These are phyloP conservation scores for Phytophthora melonis DNA, from an alignment of 352 stramenopile genomes.

Conservation along the genomic window DNA sequence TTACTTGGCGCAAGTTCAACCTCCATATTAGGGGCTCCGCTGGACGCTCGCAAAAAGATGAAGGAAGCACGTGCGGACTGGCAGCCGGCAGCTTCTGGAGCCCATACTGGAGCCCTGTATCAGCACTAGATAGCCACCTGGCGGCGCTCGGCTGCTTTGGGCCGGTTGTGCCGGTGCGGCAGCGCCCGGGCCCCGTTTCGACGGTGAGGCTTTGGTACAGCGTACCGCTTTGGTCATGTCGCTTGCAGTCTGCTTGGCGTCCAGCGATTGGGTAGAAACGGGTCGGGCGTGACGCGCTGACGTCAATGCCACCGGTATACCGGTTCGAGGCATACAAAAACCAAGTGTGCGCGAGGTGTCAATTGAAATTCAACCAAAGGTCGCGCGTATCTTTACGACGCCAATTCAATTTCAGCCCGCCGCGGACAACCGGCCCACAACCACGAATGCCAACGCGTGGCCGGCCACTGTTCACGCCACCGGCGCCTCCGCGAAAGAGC, in stretches of 20 bases:
- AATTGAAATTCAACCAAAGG: conserved; percentile 29
- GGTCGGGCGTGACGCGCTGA: conserved; percentile 8
- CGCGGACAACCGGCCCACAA: neutral
- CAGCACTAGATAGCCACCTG: neutral
- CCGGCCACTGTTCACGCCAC: neutral
- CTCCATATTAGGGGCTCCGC: conserved; percentile 18
- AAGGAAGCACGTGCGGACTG: neutral
- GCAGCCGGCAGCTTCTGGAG: neutral
- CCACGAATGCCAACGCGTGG: neutral
- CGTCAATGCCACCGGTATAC: neutral
- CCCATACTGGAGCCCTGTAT: neutral
- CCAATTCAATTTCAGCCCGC: conserved; percentile 18
- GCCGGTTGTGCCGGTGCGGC: conserved; percentile 18
- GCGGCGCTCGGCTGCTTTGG: neutral
- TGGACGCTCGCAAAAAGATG: neutral
- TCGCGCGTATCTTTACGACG: conserved; percentile 35
- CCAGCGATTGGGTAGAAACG: neutral
- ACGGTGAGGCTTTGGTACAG: conserved; percentile 23
- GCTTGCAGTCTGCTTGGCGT: conserved; percentile 20
- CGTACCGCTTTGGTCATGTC: conserved; percentile 27
- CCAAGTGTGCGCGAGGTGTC: neutral
- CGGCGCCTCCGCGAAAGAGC: neutral
- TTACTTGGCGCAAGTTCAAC: conserved; percentile 35
- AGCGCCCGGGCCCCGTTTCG: conserved; percentile 20
- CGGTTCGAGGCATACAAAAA: conserved; percentile 6